Evolutionary conservation across 495 filamentous ascomycete genomes (phyloP), one percentile per base, ranked within the genome.

Genomic region (Aspergillus heteromorphus): DNA sequence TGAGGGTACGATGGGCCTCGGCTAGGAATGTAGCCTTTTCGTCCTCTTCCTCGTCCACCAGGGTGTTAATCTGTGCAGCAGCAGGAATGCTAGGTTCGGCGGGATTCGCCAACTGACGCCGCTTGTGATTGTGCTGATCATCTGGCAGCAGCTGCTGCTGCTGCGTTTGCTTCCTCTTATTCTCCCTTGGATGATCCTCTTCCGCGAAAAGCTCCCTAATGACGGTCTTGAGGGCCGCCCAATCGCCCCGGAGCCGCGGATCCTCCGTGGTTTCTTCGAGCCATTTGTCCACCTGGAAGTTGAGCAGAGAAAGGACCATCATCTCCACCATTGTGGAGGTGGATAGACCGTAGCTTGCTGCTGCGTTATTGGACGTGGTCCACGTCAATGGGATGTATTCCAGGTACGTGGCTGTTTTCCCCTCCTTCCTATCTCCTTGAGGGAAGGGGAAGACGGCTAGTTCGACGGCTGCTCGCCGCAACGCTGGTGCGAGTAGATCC

Each of bases 271-370:
- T 25, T 6, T 19, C 16, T 21, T 48, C 45, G n/a, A 48, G 13
- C n/a, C 16, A 78, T 50, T 71, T 67, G 34, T 78, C 75, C 4
- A 64, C 61, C 36, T 71, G 72, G 49, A 60, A 73, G 25, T 63
- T 70, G 8, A 76, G 53, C 45, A 72, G 42, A 0, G 69, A 70
- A 16, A 75, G 20, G 6, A 69, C 47, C 63, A 75, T 70, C 73
- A 78, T 75, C 16, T 78, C 72, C 17, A 43, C 60, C 17, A 76
- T 40, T 2, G 64, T 27, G 0, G 51, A 47, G 4, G 42, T 31
- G 19, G 25, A 27, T 13, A 61, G 40, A 23, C 31, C 42, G 17
- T 16, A 45, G 16, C 51, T 11, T 4, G 3, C 27, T 4, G 47
- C 40, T 4, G 31, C 51, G 47, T 61, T 64, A 54, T 66, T 70